Conservation (phyloP, 2,329 filamentous ascomycete genomes). For the Calonectria leucothoes region DNA sequence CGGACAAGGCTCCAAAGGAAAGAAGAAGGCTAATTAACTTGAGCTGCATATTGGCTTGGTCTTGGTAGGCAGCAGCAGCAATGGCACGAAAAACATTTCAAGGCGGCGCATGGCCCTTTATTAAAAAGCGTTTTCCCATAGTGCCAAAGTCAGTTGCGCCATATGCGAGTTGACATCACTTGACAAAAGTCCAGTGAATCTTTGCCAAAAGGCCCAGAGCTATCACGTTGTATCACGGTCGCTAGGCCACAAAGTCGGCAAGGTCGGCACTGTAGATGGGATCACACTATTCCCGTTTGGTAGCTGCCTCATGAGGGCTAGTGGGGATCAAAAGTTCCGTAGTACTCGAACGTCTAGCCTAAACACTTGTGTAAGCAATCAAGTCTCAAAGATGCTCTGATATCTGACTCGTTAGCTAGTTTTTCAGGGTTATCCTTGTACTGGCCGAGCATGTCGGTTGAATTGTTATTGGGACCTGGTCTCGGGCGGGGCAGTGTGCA, state of each 20-base stretch:
- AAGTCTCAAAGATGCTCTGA: conserved; percentile 3
- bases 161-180: conserved; percentile 17
- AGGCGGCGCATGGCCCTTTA: not conserved
- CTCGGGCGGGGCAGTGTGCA: not conserved
- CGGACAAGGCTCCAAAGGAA: conserved; percentile 36
- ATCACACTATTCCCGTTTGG: not conserved
- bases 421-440: conserved; percentile 2
- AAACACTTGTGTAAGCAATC: not conserved
- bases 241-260: conserved; percentile 2
- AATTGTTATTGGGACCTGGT: not conserved
- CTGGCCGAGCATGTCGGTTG: not conserved
- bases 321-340: conserved; percentile 23
- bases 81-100: not conserved
- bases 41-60: conserved; percentile 29
- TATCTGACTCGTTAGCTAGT: not conserved
- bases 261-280: conserved; percentile 10
- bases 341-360: conserved; percentile 2
- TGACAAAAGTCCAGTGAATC: conserved; percentile 1
- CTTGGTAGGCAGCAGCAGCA: not conserved
- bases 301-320: conserved; percentile 23
- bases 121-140: not conserved
- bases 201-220: not conserved
- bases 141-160: not conserved
- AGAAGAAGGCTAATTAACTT: conserved; percentile 32
- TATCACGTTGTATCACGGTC: not conserved